phyloP scores from a whole-genome alignment of 2,329 filamentous ascomycete genomes.

The Furcasterigmium sp. region DNA sequence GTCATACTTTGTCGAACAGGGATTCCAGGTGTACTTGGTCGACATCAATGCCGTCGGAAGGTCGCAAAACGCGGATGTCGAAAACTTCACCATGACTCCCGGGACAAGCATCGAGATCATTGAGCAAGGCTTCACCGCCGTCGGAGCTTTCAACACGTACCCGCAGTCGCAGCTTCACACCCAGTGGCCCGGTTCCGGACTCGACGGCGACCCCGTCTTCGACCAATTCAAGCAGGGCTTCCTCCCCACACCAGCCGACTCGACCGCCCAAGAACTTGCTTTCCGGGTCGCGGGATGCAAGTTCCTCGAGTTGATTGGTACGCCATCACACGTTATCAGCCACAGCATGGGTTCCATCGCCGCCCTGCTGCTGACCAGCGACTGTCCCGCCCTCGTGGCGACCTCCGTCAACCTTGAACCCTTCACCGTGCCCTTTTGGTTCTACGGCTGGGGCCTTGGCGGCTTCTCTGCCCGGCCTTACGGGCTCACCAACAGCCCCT shows the following conservation, averaged over 20 bases:
- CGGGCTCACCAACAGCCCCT: constrained; percentile 20
- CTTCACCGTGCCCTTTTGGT: constrained; percentile 20
- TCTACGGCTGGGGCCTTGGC: constrained; percentile 14
- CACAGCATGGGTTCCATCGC: constrained; percentile 21
- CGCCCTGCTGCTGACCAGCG: constrained; percentile 23
- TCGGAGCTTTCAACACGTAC: constrained; percentile 18
- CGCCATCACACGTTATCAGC: constrained; percentile 21
- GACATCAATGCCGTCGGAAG: constrained; percentile 28
- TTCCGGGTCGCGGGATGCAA: constrained; percentile 18
- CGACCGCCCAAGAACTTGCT: constrained; percentile 12
- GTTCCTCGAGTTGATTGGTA: constrained; percentile 16
- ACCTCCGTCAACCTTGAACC: constrained; percentile 25
- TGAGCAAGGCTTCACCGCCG: constrained; percentile 18
- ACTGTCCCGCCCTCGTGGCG: constrained; percentile 20
- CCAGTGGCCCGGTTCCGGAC: constrained; percentile 24
- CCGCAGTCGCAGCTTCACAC: constrained; percentile 25
- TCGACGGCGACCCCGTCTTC: constrained; percentile 36
- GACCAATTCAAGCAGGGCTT: constrained; percentile 40
- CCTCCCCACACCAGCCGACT: constrained; percentile 24
- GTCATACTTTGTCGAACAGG: constrained; percentile 30
- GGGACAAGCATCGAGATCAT: constrained; percentile 18
- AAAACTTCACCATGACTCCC: constrained; percentile 17
- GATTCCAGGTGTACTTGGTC: constrained; percentile 33
- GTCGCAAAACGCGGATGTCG: constrained; percentile 22
- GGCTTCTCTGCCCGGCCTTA: constrained; percentile 15